These are phyloP conservation scores for Secale cereale DNA, from an alignment of 176 grass and related monocot species.

Conservation along the genomic window DNA sequence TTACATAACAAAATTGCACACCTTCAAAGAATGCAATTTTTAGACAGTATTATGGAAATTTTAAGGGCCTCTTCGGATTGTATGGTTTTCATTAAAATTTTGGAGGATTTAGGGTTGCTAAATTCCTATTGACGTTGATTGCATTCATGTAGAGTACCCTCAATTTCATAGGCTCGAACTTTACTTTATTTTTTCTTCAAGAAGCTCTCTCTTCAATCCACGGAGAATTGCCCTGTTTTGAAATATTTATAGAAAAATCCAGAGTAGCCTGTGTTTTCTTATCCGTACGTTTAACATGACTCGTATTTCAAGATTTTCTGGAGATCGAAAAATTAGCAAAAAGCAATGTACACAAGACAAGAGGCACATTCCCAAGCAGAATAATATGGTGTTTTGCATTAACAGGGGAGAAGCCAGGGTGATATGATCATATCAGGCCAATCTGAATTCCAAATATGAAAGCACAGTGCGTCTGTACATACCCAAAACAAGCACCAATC, in stretches of 20 bases:
- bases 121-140: not conserved
- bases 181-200: too few species aligned
- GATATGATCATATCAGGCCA: not conserved
- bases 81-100: not conserved
- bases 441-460: not conserved
- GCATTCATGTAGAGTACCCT: not conserved
- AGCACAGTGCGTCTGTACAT: constrained; percentile 25
- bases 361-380: not conserved
- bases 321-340: not conserved
- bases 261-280: not conserved
- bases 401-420: not conserved
- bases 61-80: not conserved
- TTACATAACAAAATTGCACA: not conserved
- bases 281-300: not conserved
- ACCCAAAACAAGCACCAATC: constrained; percentile 4
- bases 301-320: not conserved
- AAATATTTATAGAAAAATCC: too few species aligned
- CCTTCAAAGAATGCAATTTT: not conserved
- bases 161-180: not conserved
- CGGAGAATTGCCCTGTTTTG: too few species aligned
- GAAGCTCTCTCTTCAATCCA: too few species aligned
- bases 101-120: not conserved
- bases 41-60: not conserved
- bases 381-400: not conserved
- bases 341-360: not conserved